Base-by-base conservation (phyloP, 352 stramenopile genomes). In the Pythium phragmitis region DNA sequence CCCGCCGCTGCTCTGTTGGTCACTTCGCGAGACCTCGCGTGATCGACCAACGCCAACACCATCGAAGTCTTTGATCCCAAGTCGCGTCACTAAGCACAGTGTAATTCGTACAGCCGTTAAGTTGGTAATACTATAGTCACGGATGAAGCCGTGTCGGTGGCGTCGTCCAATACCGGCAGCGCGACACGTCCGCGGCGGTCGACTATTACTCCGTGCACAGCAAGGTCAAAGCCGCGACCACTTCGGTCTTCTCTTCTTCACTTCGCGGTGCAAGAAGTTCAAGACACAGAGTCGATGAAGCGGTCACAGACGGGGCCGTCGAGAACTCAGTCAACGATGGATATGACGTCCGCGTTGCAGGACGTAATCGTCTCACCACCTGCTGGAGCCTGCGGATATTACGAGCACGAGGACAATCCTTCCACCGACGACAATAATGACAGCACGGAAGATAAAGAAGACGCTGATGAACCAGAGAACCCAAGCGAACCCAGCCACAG, bases 1-100 rank as follows among this genome's bases (percentile, higher is more conserved):
- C 23, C 59, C 59, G 33, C 51, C 37, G 8, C 58, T 71, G 1
- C 36, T 67, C 19, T 57, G 49, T 19, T 63, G 41, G 63, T 56
- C 63, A 23, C 42, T 63, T 41, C 55, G 45, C 8, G 39, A 58
- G n/a, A 11, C 16, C n/a, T 5, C 33, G 49, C 6, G 9, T n/a
- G 34, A 37, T 8, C n/a, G 23, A 23, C 1, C 37, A 26, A 13
- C 41, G 50, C 11, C 14, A 49, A 49, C 47, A 11, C 23, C 26
- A 11, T 53, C 26, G 4, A 30, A 30, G 26, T 30, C 26, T 30
- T 30, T 30, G 26, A 30, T 30, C 26, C 26, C 26, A 3, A 5
- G 26, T 21, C 26, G 37, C 37, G 37, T 16, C 11, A 46, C 13
- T 12, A 46, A 21, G 6, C 14, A 46, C 39, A n/a, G 39, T 19